Percentiles rank a stretch among this genome's conserved stretches.
Evolutionary conservation across 1,284 basidiomycete genomes (phyloP).

Genomic region (Bothia castanella): DNA sequence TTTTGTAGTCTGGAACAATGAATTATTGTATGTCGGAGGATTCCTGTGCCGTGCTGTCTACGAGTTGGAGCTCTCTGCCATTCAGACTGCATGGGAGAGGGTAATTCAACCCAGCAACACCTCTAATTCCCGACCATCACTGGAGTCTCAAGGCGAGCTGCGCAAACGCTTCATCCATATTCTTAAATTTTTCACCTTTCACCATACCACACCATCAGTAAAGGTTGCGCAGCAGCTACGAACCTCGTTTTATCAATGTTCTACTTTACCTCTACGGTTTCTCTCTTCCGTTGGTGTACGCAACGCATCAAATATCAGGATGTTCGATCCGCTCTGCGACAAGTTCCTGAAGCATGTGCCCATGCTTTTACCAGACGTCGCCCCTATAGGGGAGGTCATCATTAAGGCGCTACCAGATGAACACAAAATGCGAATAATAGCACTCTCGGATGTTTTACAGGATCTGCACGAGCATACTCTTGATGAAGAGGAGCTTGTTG

Average conservation of each 20-base stretch:
- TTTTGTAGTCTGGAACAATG: constrained; percentile 77
- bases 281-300: constrained; percentile 78
- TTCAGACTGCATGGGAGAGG: constrained; percentile 50
- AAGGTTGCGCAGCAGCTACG: constrained; percentile 75
- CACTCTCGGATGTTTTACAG: constrained; percentile 75
- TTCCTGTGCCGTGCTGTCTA: constrained; percentile 82
- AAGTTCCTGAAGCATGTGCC: constrained; percentile 80
- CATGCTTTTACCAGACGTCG: constrained; percentile 62
- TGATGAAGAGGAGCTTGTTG: constrained; percentile 66
- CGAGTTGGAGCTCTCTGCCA: constrained; percentile 72
- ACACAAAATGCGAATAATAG: constrained; percentile 67
- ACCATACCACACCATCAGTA: constrained; percentile 77
- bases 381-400: constrained; percentile 56
- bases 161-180: constrained; percentile 69
- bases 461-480: constrained; percentile 74
- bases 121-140: constrained; percentile 26
- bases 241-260: constrained; percentile 73
- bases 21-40: constrained; percentile 81
- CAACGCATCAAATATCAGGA: constrained; percentile 65
- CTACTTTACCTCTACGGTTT: constrained; percentile 55
- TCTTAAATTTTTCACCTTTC: constrained; percentile 84
- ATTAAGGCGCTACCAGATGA: constrained; percentile 60
- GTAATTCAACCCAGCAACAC: neutral
- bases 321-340: constrained; percentile 67
- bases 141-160: constrained; percentile 46